Percentiles rank a stretch among this genome's conserved stretches.
These are phyloP conservation scores for Ceratocystis papillata DNA, from an alignment of 2,329 filamentous ascomycete species.

Conservation along the genomic window DNA sequence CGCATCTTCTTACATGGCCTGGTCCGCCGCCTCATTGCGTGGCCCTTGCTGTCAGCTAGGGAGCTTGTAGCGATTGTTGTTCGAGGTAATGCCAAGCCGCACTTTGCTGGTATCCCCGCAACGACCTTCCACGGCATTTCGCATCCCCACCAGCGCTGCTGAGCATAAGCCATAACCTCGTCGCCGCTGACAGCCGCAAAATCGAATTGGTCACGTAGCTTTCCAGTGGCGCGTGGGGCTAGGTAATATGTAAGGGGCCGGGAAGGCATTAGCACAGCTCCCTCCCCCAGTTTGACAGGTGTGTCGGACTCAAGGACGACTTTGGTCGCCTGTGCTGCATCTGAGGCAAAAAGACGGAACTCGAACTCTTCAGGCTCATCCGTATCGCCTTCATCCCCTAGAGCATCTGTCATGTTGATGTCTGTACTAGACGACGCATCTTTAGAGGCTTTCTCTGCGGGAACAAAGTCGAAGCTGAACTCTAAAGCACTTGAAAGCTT, in stretches of 20 bases:
- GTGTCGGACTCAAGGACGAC: constrained; percentile 41
- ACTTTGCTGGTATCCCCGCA: constrained; percentile 34
- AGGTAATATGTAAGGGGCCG: constrained; percentile 43
- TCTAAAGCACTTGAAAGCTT: constrained; percentile 24
- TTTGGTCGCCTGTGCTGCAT: constrained; percentile 37
- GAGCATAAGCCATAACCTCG: constrained; percentile 39
- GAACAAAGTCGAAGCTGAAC: constrained; percentile 17
- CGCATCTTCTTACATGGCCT: constrained; percentile 48
- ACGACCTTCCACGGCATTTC: constrained; percentile 51
- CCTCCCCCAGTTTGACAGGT: constrained; percentile 31
- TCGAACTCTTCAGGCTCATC: constrained; percentile 39
- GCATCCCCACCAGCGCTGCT: constrained; percentile 43
- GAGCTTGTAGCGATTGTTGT: constrained; percentile 9
- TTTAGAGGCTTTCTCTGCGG: constrained; percentile 24
- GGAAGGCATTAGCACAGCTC: constrained; percentile 30
- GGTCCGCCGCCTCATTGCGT: constrained; percentile 24
- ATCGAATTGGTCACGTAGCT: constrained; percentile 28
- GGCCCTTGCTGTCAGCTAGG: background rate
- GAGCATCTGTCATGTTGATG: constrained; percentile 15
- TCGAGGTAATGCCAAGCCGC: constrained; percentile 27
- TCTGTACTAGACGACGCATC: constrained; percentile 27
- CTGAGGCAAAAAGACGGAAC: constrained; percentile 46
- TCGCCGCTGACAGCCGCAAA: constrained; percentile 41
- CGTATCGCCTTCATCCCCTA: constrained; percentile 27
- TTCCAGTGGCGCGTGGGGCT: constrained; percentile 32